Evolutionary conservation across 2,329 filamentous ascomycete genomes (phyloP).

Genomic region (Neurospora sp.): DNA sequence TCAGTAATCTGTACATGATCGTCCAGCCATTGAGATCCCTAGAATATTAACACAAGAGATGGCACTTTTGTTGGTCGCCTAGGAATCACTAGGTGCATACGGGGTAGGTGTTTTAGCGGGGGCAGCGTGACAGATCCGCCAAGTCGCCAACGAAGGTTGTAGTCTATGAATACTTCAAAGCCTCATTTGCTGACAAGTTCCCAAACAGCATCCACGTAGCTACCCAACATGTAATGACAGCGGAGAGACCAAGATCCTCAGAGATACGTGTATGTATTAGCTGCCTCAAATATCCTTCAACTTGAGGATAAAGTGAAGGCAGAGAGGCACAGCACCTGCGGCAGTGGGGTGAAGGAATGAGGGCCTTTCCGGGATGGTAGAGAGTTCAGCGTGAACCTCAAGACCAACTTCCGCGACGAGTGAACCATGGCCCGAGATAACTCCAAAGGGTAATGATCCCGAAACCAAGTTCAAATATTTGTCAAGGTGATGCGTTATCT

Average conservation of each 20-base stretch:
- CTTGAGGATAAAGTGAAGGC: background rate
- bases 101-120: background rate
- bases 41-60: background rate
- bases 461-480: background rate
- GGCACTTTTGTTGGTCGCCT: background rate
- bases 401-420: background rate
- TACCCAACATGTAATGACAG: background rate
- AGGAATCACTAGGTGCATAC: background rate
- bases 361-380: background rate
- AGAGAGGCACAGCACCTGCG: background rate
- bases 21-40: background rate
- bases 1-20: background rate
- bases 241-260: background rate
- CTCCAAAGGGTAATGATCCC: background rate
- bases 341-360: background rate
- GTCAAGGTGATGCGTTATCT: background rate
- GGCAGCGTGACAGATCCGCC: background rate
- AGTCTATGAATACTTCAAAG: background rate
- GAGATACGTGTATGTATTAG: background rate
- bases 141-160: background rate
- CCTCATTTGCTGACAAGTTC: background rate
- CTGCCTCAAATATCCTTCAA: background rate
- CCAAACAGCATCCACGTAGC: background rate
- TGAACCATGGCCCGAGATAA: background rate
- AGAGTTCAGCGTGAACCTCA: background rate